Base-by-base conservation (phyloP, 768 basidiomycete genomes). In the Mycena alexandri region DNA sequence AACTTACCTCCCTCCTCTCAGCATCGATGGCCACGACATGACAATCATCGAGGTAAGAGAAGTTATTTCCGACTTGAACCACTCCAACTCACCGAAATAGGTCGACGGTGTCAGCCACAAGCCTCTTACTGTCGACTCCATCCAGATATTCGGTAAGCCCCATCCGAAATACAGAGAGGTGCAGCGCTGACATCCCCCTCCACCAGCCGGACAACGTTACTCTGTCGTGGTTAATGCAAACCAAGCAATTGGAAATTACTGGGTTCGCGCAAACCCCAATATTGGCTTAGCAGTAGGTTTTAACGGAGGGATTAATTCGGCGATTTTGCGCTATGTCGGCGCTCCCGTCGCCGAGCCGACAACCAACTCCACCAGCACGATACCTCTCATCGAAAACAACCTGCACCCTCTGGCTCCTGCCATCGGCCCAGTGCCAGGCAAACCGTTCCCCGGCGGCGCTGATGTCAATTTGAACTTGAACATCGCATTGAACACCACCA, bases 21-120 rank as follows among this genome's bases (percentile, higher is more conserved):
- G 83, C 5, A 82, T 86, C 52, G 85, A 85, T 56, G 78, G 80
- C 0, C 85, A 86, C 60, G 75, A 65, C 25, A 56, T 85, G 75
- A 56, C 36, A 17, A 38, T 53, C 42, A 64, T 52, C 22, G 52
- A 38, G 55, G 42, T 77, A 14, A 38, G 38, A 14, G 38, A 36
- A 36, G 14, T 38, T 11, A 5, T 9, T 38, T 38, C 10, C 38
- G 10, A 38, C 9, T 38, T 14, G 2, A 38, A 38, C 38, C 38
- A 38, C 38, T 38, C 9, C 38, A 38, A 38, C 38, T 29, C 29
- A 38, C 38, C 38, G 38, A 14, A 38, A 38, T 38, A 38, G 38
- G 38, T 38, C 16, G 84, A 86, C 46, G 79, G 80, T 2, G 69
- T 80, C 17, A 79, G 78, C 46, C 77, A 79, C 9, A 65, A 78